A percentile compares a stretch with the other conserved stretches of the same genome.
Evolutionary conservation across 495 filamentous ascomycete genomes (phyloP).

Genomic region (Talaromyces stipitatus): DNA sequence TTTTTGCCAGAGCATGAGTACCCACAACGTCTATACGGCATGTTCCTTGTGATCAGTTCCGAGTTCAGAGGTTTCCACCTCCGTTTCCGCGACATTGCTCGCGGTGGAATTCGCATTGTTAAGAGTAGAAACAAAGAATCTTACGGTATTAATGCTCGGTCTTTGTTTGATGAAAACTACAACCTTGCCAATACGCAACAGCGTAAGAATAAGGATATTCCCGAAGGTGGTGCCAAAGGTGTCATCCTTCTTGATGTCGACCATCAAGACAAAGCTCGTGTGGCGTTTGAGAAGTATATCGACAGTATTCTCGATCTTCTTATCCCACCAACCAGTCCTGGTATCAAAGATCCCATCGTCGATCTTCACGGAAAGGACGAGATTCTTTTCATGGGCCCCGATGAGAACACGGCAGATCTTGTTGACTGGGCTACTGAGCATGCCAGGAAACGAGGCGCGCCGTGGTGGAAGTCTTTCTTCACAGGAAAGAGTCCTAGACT

Average conservation of each 20-base stretch:
- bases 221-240: conserved; percentile 97
- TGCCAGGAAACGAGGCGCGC: conserved; percentile 76
- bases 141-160: conserved; percentile 92
- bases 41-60: conserved; percentile 96
- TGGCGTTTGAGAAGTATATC: conserved; percentile 99
- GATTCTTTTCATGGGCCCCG: conserved; percentile 96
- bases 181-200: conserved; percentile 97
- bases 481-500: conserved; percentile 95
- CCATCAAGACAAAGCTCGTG: conserved; percentile 83
- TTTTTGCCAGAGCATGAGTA: conserved; percentile 92
- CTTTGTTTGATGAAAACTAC: conserved; percentile 97
- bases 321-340: conserved; percentile 78
- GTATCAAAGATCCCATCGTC: conserved; percentile 98
- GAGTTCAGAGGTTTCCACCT: conserved; percentile 97
- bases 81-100: conserved; percentile 93
- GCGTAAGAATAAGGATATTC: conserved; percentile 99
- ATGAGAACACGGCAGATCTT: conserved; percentile 96
- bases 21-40: conserved; percentile 87
- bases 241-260: conserved; percentile 90
- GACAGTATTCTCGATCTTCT: conserved; percentile 95
- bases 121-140: conserved; percentile 93
- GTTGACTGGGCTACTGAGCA: conserved; percentile 98
- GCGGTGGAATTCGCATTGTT: conserved; percentile 96
- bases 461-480: conserved; percentile 99
- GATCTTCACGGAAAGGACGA: conserved; percentile 90